Evolutionary conservation across 352 stramenopile genomes (phyloP).

Genomic region (Phytophthora rubi): DNA sequence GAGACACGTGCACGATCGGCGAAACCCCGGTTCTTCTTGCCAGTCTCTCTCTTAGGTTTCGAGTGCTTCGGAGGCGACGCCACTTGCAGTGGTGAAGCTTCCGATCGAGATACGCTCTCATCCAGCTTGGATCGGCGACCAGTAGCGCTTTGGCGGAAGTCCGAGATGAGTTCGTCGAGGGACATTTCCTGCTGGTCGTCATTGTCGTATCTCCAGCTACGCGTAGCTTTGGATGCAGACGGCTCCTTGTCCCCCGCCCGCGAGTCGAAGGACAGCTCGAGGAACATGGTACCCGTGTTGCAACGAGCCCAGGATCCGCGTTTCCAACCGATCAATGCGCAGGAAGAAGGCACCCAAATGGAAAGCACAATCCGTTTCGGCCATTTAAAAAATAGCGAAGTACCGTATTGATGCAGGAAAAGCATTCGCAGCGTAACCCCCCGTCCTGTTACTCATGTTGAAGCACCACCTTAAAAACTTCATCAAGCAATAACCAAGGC

Average conservation of each 20-base stretch:
- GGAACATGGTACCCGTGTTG: conserved; percentile 23
- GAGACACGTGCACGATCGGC: not conserved
- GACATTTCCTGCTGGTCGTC: conserved; percentile 35
- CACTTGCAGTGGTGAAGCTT: conserved; percentile 8
- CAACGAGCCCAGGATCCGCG: not conserved
- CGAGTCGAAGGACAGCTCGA: conserved; percentile 44
- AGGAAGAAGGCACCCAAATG: not conserved
- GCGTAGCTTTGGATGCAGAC: conserved; percentile 2
- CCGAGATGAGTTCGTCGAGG: conserved; percentile 56
- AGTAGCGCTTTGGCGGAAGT: conserved; percentile 49
- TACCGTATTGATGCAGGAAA: too few relatives aligned
- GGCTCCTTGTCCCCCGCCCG: conserved; percentile 9
- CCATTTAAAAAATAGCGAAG: too few relatives aligned
- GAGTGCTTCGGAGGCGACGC: conserved; percentile 21
- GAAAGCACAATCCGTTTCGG: not conserved
- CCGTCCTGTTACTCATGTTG: not conserved
- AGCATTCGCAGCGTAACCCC: not conserved
- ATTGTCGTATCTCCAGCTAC: conserved; percentile 9
- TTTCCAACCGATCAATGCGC: not conserved
- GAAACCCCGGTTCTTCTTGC: conserved; percentile 12
- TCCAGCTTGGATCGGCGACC: conserved; percentile 9
- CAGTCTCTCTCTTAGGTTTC: conserved; percentile 12
- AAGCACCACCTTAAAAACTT: not conserved
- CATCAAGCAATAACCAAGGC: too few relatives aligned
- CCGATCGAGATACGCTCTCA: not conserved